A percentile compares a stretch with the other conserved stretches of the same genome.
phyloP scores from a whole-genome alignment of 352 stramenopile species.

The Pythium volutum region DNA sequence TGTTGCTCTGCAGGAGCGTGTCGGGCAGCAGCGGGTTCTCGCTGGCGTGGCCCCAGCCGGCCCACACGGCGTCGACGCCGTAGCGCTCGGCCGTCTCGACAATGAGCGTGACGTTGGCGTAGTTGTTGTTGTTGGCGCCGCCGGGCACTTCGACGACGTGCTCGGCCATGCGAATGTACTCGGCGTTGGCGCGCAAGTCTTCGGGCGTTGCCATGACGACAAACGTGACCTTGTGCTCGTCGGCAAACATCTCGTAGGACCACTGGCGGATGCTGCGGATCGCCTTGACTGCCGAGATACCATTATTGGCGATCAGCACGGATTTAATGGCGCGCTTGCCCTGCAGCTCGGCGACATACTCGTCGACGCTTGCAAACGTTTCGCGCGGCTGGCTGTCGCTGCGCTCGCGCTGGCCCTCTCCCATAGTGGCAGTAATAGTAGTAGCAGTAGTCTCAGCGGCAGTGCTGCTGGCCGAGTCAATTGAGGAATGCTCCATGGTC shows the following conservation, averaged over 20 bases:
- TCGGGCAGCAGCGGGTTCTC: conserved; percentile 98
- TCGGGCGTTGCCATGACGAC: conserved; percentile 99
- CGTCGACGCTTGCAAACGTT: conserved; percentile 86
- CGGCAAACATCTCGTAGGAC: conserved; percentile 98
- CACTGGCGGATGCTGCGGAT: conserved; percentile 99
- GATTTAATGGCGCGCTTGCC: conserved; percentile 92
- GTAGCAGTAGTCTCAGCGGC: not conserved
- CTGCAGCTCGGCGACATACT: conserved; percentile 91
- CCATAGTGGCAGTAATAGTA: not conserved
- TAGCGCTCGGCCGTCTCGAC: conserved; percentile 97
- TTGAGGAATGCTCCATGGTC: conserved; percentile 24
- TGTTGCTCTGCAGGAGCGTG: conserved; percentile 91
- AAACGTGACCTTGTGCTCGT: conserved; percentile 94
- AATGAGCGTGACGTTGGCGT: conserved; percentile 99
- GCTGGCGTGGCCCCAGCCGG: conserved; percentile 98
- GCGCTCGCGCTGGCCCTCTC: conserved; percentile 32
- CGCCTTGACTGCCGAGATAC: conserved; percentile 98
- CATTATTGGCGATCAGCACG: conserved; percentile 99
- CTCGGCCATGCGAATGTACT: conserved; percentile 99
- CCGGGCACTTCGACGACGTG: conserved; percentile 99
- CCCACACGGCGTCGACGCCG: conserved; percentile 97
- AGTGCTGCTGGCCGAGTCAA: conserved; percentile 7
- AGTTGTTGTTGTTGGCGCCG: conserved; percentile 99
- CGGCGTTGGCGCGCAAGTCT: conserved; percentile 98
- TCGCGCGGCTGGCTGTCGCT: conserved; percentile 56